Percentiles rank a stretch among this genome's conserved stretches.
These are phyloP conservation scores for Pythium brassicae DNA, from an alignment of 352 stramenopile species.

Conservation along the genomic window DNA sequence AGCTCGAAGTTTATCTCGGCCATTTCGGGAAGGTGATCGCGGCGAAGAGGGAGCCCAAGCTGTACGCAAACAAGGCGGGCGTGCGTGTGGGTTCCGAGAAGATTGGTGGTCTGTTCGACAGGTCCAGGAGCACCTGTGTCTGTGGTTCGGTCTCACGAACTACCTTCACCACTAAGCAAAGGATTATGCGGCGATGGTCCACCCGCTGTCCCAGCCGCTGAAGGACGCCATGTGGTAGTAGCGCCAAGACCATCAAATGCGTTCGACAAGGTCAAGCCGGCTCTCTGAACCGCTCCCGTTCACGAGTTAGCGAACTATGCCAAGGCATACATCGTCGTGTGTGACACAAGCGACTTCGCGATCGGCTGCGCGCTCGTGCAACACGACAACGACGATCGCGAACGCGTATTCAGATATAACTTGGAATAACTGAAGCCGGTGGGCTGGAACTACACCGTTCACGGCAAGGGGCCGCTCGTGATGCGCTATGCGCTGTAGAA, in stretches of 20 bases:
- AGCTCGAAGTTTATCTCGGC: neutral
- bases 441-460: conserved; percentile 8
- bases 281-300: conserved; percentile 3
- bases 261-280: conserved; percentile 18
- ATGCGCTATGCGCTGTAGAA: conserved; percentile 27
- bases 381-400: neutral
- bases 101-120: conserved; percentile 1
- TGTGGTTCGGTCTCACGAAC: conserved; percentile 17
- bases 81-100: conserved; percentile 18
- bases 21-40: neutral
- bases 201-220: conserved; percentile 9
- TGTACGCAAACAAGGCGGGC: neutral
- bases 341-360: conserved; percentile 10
- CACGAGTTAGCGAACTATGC: conserved; percentile 7
- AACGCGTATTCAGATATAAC: conserved; percentile 9
- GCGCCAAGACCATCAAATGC: conserved; percentile 7
- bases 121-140: conserved; percentile 7
- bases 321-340: conserved; percentile 18
- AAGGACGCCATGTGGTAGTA: conserved; percentile 13
- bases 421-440: conserved; percentile 16
- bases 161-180: conserved; percentile 22
- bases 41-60: neutral
- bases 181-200: conserved; percentile 9
- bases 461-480: conserved; percentile 6
- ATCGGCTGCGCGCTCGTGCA: conserved; percentile 17